Evolutionary conservation across 2,329 filamentous ascomycete species (phyloP).

Genomic region (Chaetomiaceae sp.): DNA sequence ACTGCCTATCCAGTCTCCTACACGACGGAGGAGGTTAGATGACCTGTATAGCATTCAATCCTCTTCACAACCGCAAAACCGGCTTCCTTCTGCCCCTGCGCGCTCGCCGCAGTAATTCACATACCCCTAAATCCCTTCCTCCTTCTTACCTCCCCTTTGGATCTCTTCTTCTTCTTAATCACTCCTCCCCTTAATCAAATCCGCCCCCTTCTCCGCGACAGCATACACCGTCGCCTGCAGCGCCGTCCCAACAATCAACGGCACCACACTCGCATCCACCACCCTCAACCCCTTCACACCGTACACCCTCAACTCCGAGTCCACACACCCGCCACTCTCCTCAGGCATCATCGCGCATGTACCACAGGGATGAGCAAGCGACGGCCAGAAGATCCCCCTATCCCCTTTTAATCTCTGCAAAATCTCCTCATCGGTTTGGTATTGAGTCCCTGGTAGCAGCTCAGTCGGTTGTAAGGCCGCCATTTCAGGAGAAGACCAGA

Average conservation of each 20-base stretch:
- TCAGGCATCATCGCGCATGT: conserved; percentile 24
- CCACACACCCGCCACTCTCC: conserved; percentile 17
- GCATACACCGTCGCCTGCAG: conserved; percentile 24
- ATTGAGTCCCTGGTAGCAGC: conserved; percentile 10
- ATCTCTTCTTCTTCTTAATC: background rate
- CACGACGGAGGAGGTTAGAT: too few species aligned
- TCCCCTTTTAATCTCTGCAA: conserved; percentile 11
- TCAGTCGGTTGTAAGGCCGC: conserved; percentile 10
- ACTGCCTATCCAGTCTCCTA: too few species aligned
- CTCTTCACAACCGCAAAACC: too few species aligned
- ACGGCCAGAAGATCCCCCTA: conserved; percentile 13
- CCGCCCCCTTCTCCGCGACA: conserved; percentile 22
- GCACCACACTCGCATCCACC: conserved; percentile 19
- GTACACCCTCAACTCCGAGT: conserved; percentile 18
- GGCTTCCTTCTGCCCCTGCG: too few species aligned
- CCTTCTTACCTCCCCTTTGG: background rate
- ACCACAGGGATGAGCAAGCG: conserved; percentile 18
- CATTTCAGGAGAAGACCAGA: conserved; percentile 14
- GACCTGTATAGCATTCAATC: too few species aligned
- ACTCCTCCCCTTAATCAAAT: conserved; percentile 16
- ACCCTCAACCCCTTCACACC: conserved; percentile 19
- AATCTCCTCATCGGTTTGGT: conserved; percentile 18
- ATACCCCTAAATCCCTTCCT: too few species aligned
- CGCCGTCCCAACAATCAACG: conserved; percentile 13
- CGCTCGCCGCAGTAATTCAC: too few species aligned